Evolutionary conservation across 345 rosid genomes (phyloP).

Genomic region (Aurinia saxatilis): DNA sequence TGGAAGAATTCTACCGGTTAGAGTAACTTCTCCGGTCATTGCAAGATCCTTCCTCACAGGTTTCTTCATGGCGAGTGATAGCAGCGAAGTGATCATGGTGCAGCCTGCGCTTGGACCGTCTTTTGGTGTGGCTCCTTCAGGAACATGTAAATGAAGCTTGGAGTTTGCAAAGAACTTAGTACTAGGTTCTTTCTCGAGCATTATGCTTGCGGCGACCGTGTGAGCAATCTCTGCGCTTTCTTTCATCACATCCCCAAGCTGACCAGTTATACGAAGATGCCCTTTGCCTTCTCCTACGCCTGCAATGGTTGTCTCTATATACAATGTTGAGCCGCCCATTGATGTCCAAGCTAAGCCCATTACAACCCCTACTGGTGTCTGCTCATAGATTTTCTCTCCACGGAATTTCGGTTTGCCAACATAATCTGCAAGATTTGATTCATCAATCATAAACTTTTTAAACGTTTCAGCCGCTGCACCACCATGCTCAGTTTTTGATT

Average conservation of each 20-base stretch:
- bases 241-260: slow-evolving; percentile 88
- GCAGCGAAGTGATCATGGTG: slow-evolving; percentile 88
- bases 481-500: background rate
- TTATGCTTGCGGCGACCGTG: slow-evolving; percentile 62
- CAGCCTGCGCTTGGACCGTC: slow-evolving; percentile 98
- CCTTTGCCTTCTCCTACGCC: slow-evolving; percentile 79
- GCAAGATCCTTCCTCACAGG: slow-evolving; percentile 76
- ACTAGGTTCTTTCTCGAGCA: slow-evolving; percentile 55
- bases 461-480: slow-evolving; percentile 14
- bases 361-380: slow-evolving; percentile 83
- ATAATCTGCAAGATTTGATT: slow-evolving; percentile 51
- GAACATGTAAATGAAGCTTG: slow-evolving; percentile 88
- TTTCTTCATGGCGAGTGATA: slow-evolving; percentile 81
- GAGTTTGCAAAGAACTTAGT: slow-evolving; percentile 54
- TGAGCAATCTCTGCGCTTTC: slow-evolving; percentile 90
- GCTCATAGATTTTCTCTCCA: slow-evolving; percentile 69
- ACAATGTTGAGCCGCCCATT: slow-evolving; percentile 92
- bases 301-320: slow-evolving; percentile 70
- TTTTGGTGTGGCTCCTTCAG: slow-evolving; percentile 86
- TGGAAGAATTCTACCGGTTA: slow-evolving; percentile 78
- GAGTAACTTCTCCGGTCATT: slow-evolving; percentile 92
- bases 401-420: slow-evolving; percentile 88
- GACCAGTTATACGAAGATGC: slow-evolving; percentile 62
- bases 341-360: slow-evolving; percentile 99
- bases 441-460: slow-evolving; percentile 51